phyloP scores from a whole-genome alignment of 2,329 filamentous ascomycete species.

The Pezicula radicicola region DNA sequence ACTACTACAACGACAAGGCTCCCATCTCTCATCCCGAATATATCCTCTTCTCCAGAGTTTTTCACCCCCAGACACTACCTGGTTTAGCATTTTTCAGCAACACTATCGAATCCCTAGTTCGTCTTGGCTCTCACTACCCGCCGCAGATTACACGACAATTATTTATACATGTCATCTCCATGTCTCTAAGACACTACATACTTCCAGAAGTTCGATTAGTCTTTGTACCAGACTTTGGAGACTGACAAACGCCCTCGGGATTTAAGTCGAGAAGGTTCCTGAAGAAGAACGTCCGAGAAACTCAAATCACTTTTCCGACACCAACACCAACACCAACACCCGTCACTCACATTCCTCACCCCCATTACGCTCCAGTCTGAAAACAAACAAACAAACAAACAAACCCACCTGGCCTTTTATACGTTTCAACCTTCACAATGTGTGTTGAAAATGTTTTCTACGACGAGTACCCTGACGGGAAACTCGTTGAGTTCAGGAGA shows the following conservation, averaged over 20 bases:
- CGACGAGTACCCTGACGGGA: slow-evolving; percentile 45
- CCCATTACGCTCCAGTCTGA: slow-evolving; percentile 6
- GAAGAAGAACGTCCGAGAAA: slow-evolving; percentile 10
- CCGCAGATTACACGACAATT: slow-evolving; percentile 9
- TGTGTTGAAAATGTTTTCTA: slow-evolving; percentile 46
- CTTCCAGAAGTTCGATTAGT: slow-evolving; percentile 22
- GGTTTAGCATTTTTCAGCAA: too few species aligned
- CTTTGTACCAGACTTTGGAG: slow-evolving; percentile 26
- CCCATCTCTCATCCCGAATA: background rate
- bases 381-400: slow-evolving; percentile 9
- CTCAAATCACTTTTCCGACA: slow-evolving; percentile 1
- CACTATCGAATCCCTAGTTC: background rate
- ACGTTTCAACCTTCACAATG: slow-evolving; percentile 39
- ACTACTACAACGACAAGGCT: background rate
- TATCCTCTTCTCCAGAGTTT: background rate
- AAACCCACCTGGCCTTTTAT: slow-evolving; percentile 9
- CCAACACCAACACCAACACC: background rate
- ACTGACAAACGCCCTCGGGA: slow-evolving; percentile 19
- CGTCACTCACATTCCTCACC: slow-evolving; percentile 6
- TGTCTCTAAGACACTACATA: slow-evolving; percentile 25
- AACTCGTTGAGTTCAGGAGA: slow-evolving; percentile 31
- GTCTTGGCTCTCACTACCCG: background rate
- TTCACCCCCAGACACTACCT: background rate
- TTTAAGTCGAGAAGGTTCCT: slow-evolving; percentile 4
- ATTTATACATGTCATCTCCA: slow-evolving; percentile 24